These are phyloP conservation scores for Sporothrix dimorphospora DNA, from an alignment of 2,329 filamentous ascomycete genomes.

Conservation along the genomic window DNA sequence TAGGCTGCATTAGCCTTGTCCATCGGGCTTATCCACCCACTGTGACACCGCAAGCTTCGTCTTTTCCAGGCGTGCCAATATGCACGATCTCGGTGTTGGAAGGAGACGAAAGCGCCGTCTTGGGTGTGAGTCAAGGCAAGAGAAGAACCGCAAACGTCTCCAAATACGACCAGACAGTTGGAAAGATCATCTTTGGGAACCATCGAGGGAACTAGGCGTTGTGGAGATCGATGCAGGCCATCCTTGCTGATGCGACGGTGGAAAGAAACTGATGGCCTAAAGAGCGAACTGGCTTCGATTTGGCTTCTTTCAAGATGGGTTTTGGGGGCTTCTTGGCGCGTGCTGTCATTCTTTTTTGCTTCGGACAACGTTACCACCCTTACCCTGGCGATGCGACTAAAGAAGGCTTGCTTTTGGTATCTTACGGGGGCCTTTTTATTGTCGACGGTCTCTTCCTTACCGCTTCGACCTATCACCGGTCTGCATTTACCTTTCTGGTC, in stretches of 20 bases:
- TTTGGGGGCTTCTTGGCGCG: too few relatives aligned
- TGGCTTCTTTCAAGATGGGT: not conserved
- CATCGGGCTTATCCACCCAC: constrained; percentile 1
- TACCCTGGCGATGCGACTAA: constrained; percentile 11
- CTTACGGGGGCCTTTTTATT: not conserved
- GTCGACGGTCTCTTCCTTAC: not conserved
- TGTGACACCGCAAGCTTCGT: not conserved
- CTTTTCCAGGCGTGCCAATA: not conserved
- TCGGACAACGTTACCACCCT: not conserved
- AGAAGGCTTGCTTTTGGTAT: not conserved
- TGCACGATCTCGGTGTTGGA: constrained; percentile 6
- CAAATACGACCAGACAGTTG: not conserved
- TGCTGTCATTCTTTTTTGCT: not conserved
- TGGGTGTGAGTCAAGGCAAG: not conserved
- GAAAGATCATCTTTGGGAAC: not conserved
- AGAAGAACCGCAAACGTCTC: not conserved
- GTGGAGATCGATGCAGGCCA: not conserved
- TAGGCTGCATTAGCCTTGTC: not conserved
- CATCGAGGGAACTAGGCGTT: not conserved
- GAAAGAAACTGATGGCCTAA: not conserved
- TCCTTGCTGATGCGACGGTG: not conserved
- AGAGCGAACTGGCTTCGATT: constrained; percentile 9
- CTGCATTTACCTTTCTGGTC: not conserved
- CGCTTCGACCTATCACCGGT: constrained; percentile 1
- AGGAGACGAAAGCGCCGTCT: not conserved